Evolutionary conservation across 345 rosid species (phyloP).

Genomic region (Rhodamnia rubescens): DNA sequence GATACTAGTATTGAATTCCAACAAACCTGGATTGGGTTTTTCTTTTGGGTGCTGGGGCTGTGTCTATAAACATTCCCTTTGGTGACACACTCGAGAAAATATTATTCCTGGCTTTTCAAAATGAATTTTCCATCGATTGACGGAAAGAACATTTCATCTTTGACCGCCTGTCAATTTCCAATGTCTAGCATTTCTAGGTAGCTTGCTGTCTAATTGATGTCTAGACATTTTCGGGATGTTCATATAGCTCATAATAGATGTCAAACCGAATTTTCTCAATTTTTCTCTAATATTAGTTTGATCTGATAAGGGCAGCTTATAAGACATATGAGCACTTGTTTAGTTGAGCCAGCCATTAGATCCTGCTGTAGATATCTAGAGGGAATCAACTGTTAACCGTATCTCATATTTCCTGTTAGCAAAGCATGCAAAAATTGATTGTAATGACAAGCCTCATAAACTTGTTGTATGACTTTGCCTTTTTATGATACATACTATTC

Average conservation of each 20-base stretch:
- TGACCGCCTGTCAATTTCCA: background rate
- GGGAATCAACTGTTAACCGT: background rate
- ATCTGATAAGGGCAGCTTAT: background rate
- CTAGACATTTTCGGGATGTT: background rate
- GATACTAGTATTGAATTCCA: background rate
- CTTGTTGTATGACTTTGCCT: background rate
- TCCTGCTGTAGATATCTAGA: background rate
- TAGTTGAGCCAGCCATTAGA: background rate
- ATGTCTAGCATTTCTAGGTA: background rate
- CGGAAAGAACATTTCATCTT: background rate
- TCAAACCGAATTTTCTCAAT: background rate
- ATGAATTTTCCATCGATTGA: background rate
- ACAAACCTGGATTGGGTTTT: background rate
- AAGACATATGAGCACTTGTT: background rate
- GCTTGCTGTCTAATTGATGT: background rate
- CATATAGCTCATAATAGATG: background rate
- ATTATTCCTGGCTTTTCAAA: background rate
- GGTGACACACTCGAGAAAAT: background rate
- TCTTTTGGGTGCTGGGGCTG: background rate
- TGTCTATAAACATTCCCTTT: background rate
- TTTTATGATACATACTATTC: background rate
- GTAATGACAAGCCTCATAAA: background rate
- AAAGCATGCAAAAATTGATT: background rate
- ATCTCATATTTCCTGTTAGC: background rate
- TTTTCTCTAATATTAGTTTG: background rate